phyloP scores from a whole-genome alignment of 148 eudicot genomes.

The Fagopyrum esculentum region DNA sequence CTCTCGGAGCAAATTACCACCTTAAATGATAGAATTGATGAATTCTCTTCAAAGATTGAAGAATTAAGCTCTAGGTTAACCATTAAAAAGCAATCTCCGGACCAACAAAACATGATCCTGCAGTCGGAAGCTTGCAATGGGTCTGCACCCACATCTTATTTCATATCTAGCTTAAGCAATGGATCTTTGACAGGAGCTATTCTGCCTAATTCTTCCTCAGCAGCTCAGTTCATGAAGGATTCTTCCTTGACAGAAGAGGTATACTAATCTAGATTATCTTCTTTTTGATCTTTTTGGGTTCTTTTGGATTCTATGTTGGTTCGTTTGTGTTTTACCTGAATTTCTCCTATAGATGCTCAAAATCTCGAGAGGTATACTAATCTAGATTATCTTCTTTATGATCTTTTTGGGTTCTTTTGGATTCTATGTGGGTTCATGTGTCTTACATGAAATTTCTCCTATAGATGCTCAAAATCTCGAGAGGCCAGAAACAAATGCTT shows the following conservation, averaged over 20 bases:
- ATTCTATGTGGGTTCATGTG: not conserved
- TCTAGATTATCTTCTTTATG: not conserved
- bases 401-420: not conserved
- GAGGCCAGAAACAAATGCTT: constrained; percentile 77
- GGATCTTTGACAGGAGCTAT: constrained; percentile 57
- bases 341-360: too few species aligned
- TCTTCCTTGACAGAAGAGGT: constrained; percentile 73
- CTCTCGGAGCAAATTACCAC: constrained; percentile 86
- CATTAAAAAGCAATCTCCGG: constrained; percentile 34
- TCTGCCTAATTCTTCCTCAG: constrained; percentile 56
- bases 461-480: constrained; percentile 56
- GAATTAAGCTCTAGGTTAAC: constrained; percentile 60
- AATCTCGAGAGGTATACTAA: constrained; percentile 48
- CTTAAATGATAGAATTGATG: constrained; percentile 80
- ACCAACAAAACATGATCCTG: constrained; percentile 40
- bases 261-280: not conserved
- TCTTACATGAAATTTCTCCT: not conserved
- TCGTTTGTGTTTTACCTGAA: too few species aligned
- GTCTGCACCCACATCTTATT: constrained; percentile 74
- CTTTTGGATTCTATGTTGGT: too few species aligned
- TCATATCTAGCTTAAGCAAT: constrained; percentile 62
- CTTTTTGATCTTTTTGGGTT: too few species aligned
- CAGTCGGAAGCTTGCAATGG: constrained; percentile 65
- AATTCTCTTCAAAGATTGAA: constrained; percentile 68
- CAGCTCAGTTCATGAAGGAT: constrained; percentile 64